Evolutionary conservation across 371 early-diverging fungal species (phyloP).

Genomic region (Actinomucor elegans): DNA sequence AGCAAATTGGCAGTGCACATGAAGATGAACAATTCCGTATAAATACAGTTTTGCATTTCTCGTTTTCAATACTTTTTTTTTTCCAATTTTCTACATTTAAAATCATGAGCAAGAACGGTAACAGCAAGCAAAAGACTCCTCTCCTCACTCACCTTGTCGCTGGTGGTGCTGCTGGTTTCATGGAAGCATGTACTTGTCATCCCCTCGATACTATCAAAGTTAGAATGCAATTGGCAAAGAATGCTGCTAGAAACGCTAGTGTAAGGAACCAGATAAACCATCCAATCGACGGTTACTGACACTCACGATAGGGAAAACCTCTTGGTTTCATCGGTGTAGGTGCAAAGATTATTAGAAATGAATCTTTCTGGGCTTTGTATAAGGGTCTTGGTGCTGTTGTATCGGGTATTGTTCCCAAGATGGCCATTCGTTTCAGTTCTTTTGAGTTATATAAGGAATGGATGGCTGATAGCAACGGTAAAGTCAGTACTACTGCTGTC

Average conservation of each 20-base stretch:
- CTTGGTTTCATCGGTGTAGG: constrained; percentile 85
- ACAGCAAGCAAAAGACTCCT: constrained; percentile 38
- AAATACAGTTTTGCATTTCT: constrained; percentile 3
- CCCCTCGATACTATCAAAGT: constrained; percentile 99
- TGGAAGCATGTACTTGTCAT: constrained; percentile 93
- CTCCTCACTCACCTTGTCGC: constrained; percentile 77
- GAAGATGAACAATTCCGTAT: constrained; percentile 27
- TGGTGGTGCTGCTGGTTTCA: constrained; percentile 93
- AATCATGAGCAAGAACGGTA: constrained; percentile 42
- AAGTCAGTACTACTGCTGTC: constrained; percentile 69
- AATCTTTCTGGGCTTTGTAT: constrained; percentile 90
- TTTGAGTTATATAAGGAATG: constrained; percentile 93
- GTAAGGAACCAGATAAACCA: constrained; percentile 36
- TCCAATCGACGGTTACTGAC: not conserved
- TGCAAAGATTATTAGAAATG: constrained; percentile 80
- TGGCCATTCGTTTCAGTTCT: constrained; percentile 97
- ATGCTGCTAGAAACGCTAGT: constrained; percentile 34
- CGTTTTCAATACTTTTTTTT: constrained; percentile 6
- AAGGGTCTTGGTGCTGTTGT: constrained; percentile 98
- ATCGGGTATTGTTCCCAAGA: constrained; percentile 98
- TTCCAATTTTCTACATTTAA: constrained; percentile 7
- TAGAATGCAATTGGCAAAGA: constrained; percentile 84
- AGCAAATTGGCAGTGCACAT: too few species aligned
- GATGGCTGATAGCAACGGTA: constrained; percentile 73
- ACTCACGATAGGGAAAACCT: constrained; percentile 33